phyloP scores from a whole-genome alignment of 164 flowering plant genomes.

The Vitis labrusca region DNA sequence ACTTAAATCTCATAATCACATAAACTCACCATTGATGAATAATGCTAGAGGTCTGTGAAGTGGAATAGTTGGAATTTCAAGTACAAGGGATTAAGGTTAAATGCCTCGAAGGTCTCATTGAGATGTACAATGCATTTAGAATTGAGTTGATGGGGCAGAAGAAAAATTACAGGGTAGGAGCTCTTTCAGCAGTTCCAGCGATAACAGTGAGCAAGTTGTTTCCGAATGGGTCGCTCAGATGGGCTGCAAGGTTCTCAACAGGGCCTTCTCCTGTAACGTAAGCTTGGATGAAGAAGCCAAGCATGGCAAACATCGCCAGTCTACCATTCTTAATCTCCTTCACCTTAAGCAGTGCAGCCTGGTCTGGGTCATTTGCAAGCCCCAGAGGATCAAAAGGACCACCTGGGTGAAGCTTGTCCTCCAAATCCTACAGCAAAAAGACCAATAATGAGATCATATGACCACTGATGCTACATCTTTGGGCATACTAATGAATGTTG shows the following conservation, averaged over 20 bases:
- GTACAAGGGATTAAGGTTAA: no score
- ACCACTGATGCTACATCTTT: no score
- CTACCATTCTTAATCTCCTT: conserved; percentile 99
- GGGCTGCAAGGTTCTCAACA: conserved; percentile 84
- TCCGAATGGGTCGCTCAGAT: conserved; percentile 93
- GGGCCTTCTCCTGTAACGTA: conserved; percentile 98
- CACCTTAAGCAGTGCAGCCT: conserved; percentile 86
- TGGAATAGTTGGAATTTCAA: no score
- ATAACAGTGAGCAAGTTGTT: conserved; percentile 98
- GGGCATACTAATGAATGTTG: no score
- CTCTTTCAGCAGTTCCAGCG: conserved; percentile 67
- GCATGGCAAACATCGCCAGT: conserved; percentile 98
- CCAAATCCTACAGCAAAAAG: conserved; percentile 49
- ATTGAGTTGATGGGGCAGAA: background rate
- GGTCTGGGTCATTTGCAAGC: conserved; percentile 85
- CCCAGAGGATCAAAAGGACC: conserved; percentile 96
- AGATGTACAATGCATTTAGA: conserved; percentile 13
- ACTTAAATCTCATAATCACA: no score
- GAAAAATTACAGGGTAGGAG: conserved; percentile 62
- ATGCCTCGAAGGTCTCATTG: conserved; percentile 5
- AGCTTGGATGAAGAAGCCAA: conserved; percentile 93
- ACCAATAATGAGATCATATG: background rate
- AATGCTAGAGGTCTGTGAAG: no score
- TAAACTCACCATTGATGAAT: no score
- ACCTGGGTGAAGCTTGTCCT: conserved; percentile 94